Evolutionary conservation across 495 filamentous ascomycete genomes (phyloP), one percentile per base, ranked within the genome.

Genomic region (Aspergillus bertholletiae): DNA sequence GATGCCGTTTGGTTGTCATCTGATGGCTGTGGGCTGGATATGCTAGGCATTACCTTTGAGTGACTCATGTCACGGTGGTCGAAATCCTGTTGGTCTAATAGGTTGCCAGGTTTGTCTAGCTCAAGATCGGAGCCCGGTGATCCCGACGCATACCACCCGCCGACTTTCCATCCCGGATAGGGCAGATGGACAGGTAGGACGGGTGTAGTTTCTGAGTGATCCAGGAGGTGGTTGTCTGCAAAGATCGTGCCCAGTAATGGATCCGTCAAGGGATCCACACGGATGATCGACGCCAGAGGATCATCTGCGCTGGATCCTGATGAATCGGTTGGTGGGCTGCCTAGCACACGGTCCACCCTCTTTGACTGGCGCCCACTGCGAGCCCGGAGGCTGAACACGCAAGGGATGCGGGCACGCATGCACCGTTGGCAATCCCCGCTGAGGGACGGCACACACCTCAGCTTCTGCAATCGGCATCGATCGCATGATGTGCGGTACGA

Each of bases 401-500:
- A 43, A 22, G 39, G 39, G 8, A 43, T n/a, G 9, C 21, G 39
- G 39, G 39, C 39, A n/a, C 39, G 39, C 39, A n/a, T 43, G n/a
- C 39, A 43, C 39, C 39, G 39, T 17, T 43, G 39, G n/a, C 39
- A 43, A n/a, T 17, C 39, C 11, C 39, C 21, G 39, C 18, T n/a
- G n/a, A 17, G 18, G 1, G n/a, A 43, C 8, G 39, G 39, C 17
- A 43, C 39, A n/a, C 39, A 43, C 17, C 39, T 9, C 5, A 43
- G 39, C 18, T 43, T 43, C 21, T 43, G 39, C 3, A 43, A n/a
- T 17, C 39, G 39, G 18, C 39, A 43, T 43, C 39, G 39, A 22
- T 43, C 39, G 39, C 39, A 43, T 43, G 39, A 43, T 43, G 39
- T 43, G 39, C 39, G 39, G 39, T 43, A 43, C 21, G 39, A 43